Conservation (phyloP, 495 filamentous ascomycete species). For the Aspergillus saccharolyticus region DNA sequence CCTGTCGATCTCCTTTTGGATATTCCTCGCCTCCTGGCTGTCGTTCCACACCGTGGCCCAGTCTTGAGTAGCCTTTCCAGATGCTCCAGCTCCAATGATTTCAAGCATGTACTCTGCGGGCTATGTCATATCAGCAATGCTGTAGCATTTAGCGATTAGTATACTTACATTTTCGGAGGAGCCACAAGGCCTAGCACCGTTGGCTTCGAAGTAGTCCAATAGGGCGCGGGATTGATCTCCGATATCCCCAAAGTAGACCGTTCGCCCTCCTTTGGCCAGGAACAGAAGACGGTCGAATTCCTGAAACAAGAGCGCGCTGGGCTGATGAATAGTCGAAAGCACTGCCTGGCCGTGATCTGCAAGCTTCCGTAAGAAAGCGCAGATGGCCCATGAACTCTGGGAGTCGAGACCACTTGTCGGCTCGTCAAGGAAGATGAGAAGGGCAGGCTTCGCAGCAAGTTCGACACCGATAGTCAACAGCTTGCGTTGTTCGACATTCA, state of each 20-base stretch:
- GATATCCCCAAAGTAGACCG: constrained; percentile 89
- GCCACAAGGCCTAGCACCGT: constrained; percentile 67
- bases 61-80: constrained; percentile 71
- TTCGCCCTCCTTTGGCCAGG: constrained; percentile 71
- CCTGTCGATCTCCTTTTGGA: constrained; percentile 60
- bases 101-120: constrained; percentile 94
- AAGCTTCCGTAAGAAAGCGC: constrained; percentile 75
- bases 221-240: constrained; percentile 68
- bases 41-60: constrained; percentile 74
- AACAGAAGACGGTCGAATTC: constrained; percentile 88
- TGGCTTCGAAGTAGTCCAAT: constrained; percentile 70
- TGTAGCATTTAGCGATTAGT: too few species aligned
- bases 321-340: constrained; percentile 92
- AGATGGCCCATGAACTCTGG: constrained; percentile 82
- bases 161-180: constrained; percentile 67
- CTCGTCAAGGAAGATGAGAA: constrained; percentile 94
- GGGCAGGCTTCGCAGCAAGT: constrained; percentile 79
- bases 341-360: constrained; percentile 85
- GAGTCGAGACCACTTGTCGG: constrained; percentile 83
- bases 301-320: constrained; percentile 85
- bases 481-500: constrained; percentile 92
- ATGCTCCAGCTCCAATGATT: constrained; percentile 53
- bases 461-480: constrained; percentile 88
- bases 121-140: constrained; percentile 19
- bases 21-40: constrained; percentile 58